Base-by-base conservation (phyloP, 176 grass and related monocot genomes). In the Rhipidocladum racemiflorum region DNA sequence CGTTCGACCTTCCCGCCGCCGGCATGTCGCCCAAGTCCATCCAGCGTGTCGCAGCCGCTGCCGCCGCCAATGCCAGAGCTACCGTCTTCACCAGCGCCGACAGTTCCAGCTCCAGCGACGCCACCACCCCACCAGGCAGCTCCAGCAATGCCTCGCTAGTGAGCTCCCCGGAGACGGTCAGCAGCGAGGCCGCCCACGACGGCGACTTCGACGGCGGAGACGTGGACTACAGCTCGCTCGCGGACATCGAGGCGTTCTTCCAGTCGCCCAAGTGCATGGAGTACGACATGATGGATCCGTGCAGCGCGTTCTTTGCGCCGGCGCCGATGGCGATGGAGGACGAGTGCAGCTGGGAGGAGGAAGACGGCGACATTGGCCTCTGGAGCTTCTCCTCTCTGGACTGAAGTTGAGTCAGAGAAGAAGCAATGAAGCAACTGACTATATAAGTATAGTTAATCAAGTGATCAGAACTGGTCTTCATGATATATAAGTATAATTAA, bases 261-360 rank as follows among this genome's bases (percentile, higher is more conserved):
- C 90, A 92, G 72, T 97, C 95, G 66, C 95, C 92, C 57, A 91
- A 89, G 88, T 94, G 84, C 88, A 91, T 97, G 84, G 88, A 92
- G 45, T 94, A 86, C 63, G 87, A 73, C 75, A 91, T 92, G 89
- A 91, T 94, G 75, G 79, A 90, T 60, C 85, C 92, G 12, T 79
- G 89, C 79, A 85, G 84, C 87, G 25, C 79, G 0, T 94, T 92
- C 85, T 94, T 91, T 1, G 69, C 77, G 10, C 78, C 81, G 66
- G 15, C 68, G 61, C 46, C 83, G 17, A 27, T 78, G 70, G 70
- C 74, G 0, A 53, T 84, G 66, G 87, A 89, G 29, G 80, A 71
- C 0, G 84, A 83, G n/a, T 18, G 72, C 13, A 84, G 34, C 55
- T 90, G 87, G 85, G 90, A 79, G 38, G 95, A 97, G 10, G 90